Evolutionary conservation across 164 flowering plant species (phyloP).

Genomic region (Magnolia changhungtana): DNA sequence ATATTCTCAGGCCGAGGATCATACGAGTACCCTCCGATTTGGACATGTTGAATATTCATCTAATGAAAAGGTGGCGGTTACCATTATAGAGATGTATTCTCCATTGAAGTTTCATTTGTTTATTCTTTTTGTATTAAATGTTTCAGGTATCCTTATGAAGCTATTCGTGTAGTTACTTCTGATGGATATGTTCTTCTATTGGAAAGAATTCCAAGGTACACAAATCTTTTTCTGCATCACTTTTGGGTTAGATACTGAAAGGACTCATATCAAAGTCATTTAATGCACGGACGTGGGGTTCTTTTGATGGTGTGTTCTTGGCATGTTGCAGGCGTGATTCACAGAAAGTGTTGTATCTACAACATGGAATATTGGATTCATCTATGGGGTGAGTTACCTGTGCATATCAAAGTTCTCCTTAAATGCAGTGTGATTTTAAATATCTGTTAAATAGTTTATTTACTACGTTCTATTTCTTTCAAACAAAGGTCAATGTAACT

Average conservation of each 20-base stretch:
- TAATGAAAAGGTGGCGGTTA: neutral
- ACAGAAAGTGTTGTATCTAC: slow-evolving; percentile 79
- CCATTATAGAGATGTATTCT: neutral
- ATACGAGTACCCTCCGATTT: no score
- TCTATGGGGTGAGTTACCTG: slow-evolving; percentile 86
- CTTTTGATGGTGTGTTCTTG: neutral
- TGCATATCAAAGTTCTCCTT: neutral
- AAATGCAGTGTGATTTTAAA: neutral
- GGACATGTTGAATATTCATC: no score
- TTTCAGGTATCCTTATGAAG: slow-evolving; percentile 95
- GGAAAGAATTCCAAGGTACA: slow-evolving; percentile 95
- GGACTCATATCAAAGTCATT: neutral
- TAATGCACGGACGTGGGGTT: slow-evolving; percentile 9
- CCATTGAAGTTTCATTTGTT: neutral
- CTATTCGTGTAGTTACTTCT: slow-evolving; percentile 77
- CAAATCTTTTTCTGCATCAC: neutral
- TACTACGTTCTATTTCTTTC: neutral
- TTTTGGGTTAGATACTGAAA: neutral
- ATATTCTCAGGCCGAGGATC: no score
- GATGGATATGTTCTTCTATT: slow-evolving; percentile 95
- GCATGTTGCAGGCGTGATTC: slow-evolving; percentile 66
- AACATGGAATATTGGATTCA: slow-evolving; percentile 91
- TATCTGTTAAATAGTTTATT: neutral
- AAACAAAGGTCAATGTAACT: neutral
- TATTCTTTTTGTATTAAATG: neutral